Conservation (phyloP, 169 alveolate species). For the Plasmodium cynomolgi region DNA sequence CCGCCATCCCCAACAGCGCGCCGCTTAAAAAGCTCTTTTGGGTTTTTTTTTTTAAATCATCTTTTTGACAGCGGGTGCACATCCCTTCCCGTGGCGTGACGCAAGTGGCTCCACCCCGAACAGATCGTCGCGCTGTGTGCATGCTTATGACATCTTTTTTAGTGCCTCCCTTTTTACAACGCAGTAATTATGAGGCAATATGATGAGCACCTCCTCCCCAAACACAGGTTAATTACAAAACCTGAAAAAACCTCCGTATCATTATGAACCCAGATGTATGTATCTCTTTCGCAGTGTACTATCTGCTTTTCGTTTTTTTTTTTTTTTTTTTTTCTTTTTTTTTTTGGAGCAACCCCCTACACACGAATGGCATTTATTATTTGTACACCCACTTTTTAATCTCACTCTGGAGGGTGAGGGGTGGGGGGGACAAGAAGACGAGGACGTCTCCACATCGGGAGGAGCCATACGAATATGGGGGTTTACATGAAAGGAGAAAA, state of each 20-base stretch:
- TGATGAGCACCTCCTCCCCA: neutral
- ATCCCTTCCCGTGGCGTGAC: neutral
- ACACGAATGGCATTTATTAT: neutral
- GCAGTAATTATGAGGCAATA: neutral
- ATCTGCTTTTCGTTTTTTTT: neutral
- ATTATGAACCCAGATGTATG: neutral
- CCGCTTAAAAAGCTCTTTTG: neutral
- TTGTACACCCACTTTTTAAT: neutral
- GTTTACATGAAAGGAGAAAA: neutral
- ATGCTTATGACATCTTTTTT: neutral
- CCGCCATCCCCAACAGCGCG: neutral
- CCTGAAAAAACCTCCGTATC: neutral
- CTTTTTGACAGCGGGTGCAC: neutral
- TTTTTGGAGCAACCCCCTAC: neutral
- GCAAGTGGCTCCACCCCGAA: neutral
- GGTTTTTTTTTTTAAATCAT: neutral
- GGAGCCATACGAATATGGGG: neutral
- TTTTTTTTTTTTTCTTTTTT: neutral
- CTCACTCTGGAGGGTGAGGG: neutral
- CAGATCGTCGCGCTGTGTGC: neutral
- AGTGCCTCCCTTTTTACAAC: neutral
- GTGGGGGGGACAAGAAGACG: neutral
- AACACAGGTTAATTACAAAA: neutral
- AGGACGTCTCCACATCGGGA: neutral
- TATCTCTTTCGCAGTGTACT: neutral